Conservation (phyloP, 2,329 filamentous ascomycete genomes). For the Pleoardoris graminearum region DNA sequence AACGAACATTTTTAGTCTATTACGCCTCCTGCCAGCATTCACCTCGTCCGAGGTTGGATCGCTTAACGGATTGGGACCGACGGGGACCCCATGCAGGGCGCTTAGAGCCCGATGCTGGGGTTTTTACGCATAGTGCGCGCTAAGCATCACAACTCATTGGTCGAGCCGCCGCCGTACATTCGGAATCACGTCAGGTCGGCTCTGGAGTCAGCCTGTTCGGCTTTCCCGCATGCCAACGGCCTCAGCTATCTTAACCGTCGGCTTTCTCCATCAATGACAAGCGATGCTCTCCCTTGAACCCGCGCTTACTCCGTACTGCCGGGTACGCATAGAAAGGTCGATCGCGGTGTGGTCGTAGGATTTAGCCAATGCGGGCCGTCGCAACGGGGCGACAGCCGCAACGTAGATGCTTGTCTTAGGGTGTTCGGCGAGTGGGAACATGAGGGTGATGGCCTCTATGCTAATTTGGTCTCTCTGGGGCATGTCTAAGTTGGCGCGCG, state of each 20-base stretch:
- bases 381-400: slow-evolving; percentile 5
- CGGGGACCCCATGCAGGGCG: slow-evolving; percentile 1
- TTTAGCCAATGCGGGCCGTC: slow-evolving; percentile 6
- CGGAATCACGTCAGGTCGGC: neutral
- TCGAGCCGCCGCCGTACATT: neutral
- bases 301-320: slow-evolving; percentile 7
- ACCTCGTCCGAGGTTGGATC: neutral
- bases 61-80: neutral
- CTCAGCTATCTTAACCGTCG: neutral
- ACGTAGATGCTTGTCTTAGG: slow-evolving; percentile 1
- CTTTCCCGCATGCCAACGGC: slow-evolving; percentile 2
- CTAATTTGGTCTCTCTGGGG: slow-evolving; percentile 12
- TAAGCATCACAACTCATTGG: neutral
- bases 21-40: neutral
- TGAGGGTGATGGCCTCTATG: neutral
- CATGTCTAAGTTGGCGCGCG: neutral
- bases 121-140: neutral
- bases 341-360: neutral
- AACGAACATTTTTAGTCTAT: neutral
- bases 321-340: slow-evolving; percentile 4
- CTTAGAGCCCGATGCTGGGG: slow-evolving; percentile 2
- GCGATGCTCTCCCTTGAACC: neutral
- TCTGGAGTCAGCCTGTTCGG: slow-evolving; percentile 6
- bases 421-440: slow-evolving; percentile 1
- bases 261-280: slow-evolving; percentile 7